Evolutionary conservation across 495 filamentous ascomycete genomes (phyloP), one percentile per base, ranked within the genome.

Genomic region (Melanomma pulvis-pyrius): DNA sequence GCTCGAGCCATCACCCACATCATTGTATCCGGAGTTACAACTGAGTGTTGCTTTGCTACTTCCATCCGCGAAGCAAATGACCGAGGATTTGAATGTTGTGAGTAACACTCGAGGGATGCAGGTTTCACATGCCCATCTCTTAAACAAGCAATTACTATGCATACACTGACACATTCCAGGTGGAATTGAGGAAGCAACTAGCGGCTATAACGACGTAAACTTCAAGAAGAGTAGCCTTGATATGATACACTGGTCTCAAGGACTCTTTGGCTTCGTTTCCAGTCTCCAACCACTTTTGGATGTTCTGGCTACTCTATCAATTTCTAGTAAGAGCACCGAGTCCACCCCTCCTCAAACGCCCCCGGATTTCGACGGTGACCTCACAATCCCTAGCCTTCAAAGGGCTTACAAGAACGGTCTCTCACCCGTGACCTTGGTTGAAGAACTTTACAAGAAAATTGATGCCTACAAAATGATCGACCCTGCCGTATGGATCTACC

Each of bases 401-500:
- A 65, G 49, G 47, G 73, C 78, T 3, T 83, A 82, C 55, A 70
- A 57, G 28, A 51, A 66, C 9, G 80, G 81, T 11, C 63, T 81
- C 9, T 82, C 80, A n/a, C 79, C 79, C 30, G 71, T 79, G 19
- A 77, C 73, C 0, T 72, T 83, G 49, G 68, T 77, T 34, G 76
- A 74, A 63, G 65, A 66, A 22, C 25, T 74, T 13, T 71, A 71
- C 66, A 60, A 63, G 47, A 71, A 67, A 24, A 74, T 74, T 28
- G 71, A 74, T 48, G 65, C 69, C 29, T 85, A 86, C 68, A 29
- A 80, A 8, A 69, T 71, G 17, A 59, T 79, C 26, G 79, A 87
- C 65, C 74, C 82, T 2, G 82, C 81, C 2, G 81, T 86, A 0
- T 87, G 83, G 83, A 86, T 84, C 15, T 75, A 81, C 44, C 78